phyloP scores from a whole-genome alignment of 129 eudicot genomes.

The Centrapalus pauciflorus region DNA sequence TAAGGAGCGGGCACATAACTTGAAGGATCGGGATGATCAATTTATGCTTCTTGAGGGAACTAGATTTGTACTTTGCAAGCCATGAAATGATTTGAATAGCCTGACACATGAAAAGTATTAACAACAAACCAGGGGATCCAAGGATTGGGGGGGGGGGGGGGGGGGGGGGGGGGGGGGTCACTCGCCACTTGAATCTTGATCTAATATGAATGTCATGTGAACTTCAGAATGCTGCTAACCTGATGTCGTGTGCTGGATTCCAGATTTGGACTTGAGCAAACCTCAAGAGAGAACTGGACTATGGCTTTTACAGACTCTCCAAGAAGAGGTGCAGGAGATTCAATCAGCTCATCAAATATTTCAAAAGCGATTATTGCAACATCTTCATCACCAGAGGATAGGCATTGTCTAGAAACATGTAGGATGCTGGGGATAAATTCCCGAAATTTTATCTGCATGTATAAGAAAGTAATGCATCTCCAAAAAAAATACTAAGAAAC shows the following conservation, averaged over 20 bases:
- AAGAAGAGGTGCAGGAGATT: slow-evolving; percentile 95
- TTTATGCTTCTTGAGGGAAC: slow-evolving; percentile 86
- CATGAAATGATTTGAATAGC: slow-evolving; percentile 99
- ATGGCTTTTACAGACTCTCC: slow-evolving; percentile 90
- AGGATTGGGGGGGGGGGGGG: neutral
- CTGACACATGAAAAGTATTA: slow-evolving; percentile 31
- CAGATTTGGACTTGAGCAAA: slow-evolving; percentile 75
- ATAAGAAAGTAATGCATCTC: neutral
- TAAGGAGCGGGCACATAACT: slow-evolving; percentile 86
- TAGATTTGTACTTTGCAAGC: slow-evolving; percentile 89
- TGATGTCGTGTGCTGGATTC: slow-evolving; percentile 94
- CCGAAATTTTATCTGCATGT: slow-evolving; percentile 70
- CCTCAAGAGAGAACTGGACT: slow-evolving; percentile 95
- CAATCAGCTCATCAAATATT: slow-evolving; percentile 93
- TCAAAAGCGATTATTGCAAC: slow-evolving; percentile 92
- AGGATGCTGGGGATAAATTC: slow-evolving; percentile 93
- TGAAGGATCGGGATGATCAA: slow-evolving; percentile 84
- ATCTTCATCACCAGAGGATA: slow-evolving; percentile 92
- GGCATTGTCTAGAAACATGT: slow-evolving; percentile 87
- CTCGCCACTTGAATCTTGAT: neutral
- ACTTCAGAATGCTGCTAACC: slow-evolving; percentile 35
- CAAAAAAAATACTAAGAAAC: slow-evolving; percentile 4
- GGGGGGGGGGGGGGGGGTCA: neutral
- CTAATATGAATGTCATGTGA: neutral
- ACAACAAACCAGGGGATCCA: neutral